Conservation (phyloP, 2,329 filamentous ascomycete species). For the Colletotrichum graminicola region DNA sequence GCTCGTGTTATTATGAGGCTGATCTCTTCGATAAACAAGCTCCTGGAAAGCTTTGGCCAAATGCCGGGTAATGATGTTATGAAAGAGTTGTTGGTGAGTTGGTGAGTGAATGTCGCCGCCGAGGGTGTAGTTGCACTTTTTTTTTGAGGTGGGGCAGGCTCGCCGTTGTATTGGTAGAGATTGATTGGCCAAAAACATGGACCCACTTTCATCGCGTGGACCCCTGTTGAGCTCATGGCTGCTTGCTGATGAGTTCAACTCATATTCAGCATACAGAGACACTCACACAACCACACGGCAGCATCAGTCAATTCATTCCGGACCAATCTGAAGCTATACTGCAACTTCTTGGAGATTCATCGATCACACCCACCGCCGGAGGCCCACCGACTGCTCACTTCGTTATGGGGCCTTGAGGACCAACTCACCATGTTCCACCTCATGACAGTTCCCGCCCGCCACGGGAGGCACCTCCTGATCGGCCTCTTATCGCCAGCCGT, state of each 20-base stretch:
- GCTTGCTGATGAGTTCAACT: constrained; percentile 12
- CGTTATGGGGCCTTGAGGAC: constrained; percentile 7
- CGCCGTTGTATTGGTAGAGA: neutral
- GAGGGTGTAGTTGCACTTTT: constrained; percentile 34
- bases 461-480: constrained; percentile 4
- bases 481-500: neutral
- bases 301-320: neutral
- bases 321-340: too few relatives aligned
- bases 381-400: neutral
- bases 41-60: neutral
- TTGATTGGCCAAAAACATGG: constrained; percentile 39
- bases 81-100: constrained; percentile 11
- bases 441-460: neutral
- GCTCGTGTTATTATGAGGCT: too few relatives aligned
- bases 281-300: neutral
- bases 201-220: constrained; percentile 33
- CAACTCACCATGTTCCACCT: constrained; percentile 26
- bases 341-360: neutral
- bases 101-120: constrained; percentile 8
- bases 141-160: constrained; percentile 32
- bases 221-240: too few relatives aligned
- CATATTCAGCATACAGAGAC: constrained; percentile 3
- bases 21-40: neutral
- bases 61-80: neutral
- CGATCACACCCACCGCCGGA: neutral